These are phyloP conservation scores for Hibiscus syriacus DNA, from an alignment of 345 rosid genomes.

Conservation along the genomic window DNA sequence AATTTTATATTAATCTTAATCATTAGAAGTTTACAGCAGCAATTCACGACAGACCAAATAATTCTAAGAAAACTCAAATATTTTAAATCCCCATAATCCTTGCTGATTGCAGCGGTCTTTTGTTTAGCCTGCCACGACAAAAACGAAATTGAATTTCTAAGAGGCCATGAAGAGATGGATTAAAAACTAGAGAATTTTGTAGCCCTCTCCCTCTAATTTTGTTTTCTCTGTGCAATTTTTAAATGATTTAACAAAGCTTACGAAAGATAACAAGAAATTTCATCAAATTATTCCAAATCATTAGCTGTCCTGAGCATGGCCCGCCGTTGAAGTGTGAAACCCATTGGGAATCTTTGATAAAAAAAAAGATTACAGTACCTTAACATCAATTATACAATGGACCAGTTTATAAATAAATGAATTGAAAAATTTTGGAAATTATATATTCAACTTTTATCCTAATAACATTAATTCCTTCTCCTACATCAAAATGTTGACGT, in stretches of 20 bases:
- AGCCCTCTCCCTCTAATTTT: no score
- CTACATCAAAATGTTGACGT: not conserved
- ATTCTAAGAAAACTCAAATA: slow-evolving; percentile 17
- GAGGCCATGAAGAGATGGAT: not conserved
- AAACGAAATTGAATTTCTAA: not conserved
- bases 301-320: slow-evolving; percentile 21
- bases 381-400: slow-evolving; percentile 10
- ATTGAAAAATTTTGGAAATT: slow-evolving; percentile 1
- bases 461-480: not conserved
- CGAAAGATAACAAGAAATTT: slow-evolving; percentile 8
- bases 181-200: slow-evolving; percentile 4
- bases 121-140: slow-evolving; percentile 12
- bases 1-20: slow-evolving; percentile 21
- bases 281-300: slow-evolving; percentile 21
- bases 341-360: slow-evolving; percentile 19
- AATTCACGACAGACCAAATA: slow-evolving; percentile 14
- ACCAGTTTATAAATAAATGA: slow-evolving; percentile 2
- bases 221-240: not conserved
- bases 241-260: slow-evolving; percentile 1
- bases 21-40: slow-evolving; percentile 26
- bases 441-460: not conserved
- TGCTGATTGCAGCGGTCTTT: slow-evolving; percentile 28
- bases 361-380: slow-evolving; percentile 17
- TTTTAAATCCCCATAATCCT: slow-evolving; percentile 7
- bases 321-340: slow-evolving; percentile 22